Conservation (phyloP, 192 early-diverging fungal genomes). For the Mortierella alpina region DNA sequence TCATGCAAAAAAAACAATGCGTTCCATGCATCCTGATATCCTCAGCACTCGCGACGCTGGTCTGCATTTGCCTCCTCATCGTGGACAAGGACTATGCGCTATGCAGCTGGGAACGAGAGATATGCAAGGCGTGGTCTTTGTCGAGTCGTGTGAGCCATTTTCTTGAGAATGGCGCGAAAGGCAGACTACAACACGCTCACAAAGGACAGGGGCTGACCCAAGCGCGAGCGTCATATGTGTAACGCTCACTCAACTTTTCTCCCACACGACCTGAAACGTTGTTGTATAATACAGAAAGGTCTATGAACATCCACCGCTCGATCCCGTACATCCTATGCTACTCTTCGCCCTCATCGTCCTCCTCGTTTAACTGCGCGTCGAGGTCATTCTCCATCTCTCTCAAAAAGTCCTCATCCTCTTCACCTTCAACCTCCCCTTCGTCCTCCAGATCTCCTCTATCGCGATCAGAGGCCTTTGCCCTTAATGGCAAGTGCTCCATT, state of each 20-base stretch:
- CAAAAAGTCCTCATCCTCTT: constrained; percentile 37
- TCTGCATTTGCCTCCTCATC: too few species aligned
- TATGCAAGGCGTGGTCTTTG: too few species aligned
- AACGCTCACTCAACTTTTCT: too few species aligned
- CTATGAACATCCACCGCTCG: neutral
- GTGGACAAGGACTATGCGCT: too few species aligned
- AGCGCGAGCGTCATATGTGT: neutral
- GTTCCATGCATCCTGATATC: too few species aligned
- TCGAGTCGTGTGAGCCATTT: too few species aligned
- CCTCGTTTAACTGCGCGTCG: constrained; percentile 32
- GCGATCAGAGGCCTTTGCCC: too few species aligned
- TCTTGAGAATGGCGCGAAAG: neutral
- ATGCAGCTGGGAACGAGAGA: too few species aligned
- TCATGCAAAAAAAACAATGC: too few species aligned
- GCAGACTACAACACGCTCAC: too few species aligned
- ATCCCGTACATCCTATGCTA: neutral
- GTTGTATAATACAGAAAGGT: neutral
- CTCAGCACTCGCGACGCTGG: too few species aligned
- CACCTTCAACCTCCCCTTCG: constrained; percentile 20
- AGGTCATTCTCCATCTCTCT: constrained; percentile 36
- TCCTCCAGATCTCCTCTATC: neutral
- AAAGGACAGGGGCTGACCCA: neutral
- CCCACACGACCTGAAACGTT: too few species aligned
- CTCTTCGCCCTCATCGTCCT: neutral
- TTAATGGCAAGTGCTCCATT: constrained; percentile 9